A percentile compares a stretch with the other conserved stretches of the same genome.
These are phyloP conservation scores for Vitellaria paradoxa DNA, from an alignment of 179 eudicot genomes.

Conservation along the genomic window DNA sequence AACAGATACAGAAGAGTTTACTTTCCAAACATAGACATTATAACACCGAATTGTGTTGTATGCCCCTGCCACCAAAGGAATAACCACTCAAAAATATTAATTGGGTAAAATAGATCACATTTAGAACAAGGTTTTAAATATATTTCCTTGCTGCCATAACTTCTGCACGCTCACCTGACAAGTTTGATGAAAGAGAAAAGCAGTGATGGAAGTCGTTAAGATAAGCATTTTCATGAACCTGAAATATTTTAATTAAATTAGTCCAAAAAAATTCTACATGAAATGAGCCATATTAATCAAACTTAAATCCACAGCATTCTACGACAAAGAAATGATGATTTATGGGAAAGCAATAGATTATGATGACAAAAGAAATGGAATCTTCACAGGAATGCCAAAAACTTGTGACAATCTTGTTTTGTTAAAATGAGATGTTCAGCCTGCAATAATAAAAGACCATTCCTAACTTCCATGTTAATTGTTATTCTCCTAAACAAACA, in stretches of 20 bases:
- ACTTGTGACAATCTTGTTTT: background rate
- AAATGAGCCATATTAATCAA: background rate
- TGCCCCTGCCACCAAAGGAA: background rate
- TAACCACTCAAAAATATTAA: background rate
- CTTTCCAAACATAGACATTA: background rate
- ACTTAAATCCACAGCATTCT: background rate
- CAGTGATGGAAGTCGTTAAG: conserved; percentile 96
- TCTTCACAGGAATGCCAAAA: background rate
- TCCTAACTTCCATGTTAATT: background rate
- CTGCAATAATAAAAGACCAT: background rate
- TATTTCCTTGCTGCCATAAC: background rate
- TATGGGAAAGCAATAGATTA: background rate
- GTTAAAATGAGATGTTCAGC: background rate
- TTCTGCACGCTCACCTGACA: conserved; percentile 56
- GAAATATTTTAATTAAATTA: conserved; percentile 26
- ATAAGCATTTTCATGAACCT: conserved; percentile 99
- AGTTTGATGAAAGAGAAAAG: conserved; percentile 74
- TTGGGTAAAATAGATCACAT: background rate
- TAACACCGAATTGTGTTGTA: background rate
- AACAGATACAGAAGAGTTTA: background rate
- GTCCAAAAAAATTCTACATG: background rate
- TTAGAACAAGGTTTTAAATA: background rate
- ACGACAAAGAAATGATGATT: background rate
- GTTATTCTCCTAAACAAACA: background rate
- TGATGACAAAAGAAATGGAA: background rate